Base-by-base conservation (phyloP, 306 rosid genomes). In the Ceratonia siliqua region DNA sequence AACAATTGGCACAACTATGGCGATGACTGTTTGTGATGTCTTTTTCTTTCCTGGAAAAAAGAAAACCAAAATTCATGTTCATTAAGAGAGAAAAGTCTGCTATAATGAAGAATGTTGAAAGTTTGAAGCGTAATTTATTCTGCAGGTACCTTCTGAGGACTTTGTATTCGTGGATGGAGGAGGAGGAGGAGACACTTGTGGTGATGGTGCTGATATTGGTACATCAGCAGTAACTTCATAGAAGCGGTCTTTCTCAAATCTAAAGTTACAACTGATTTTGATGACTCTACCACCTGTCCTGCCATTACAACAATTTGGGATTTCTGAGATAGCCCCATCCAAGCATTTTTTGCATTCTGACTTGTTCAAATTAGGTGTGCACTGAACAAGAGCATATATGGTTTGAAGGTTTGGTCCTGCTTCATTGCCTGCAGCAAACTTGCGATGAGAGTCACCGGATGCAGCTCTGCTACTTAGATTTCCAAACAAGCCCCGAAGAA, bases 341-440 rank as follows among this genome's bases (percentile, higher is more conserved):
- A 75, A 38, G 27, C 85, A 84, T 3, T 13, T 13, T 5, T 21
- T 32, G 86, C 87, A 84, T 0, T 74, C 56, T 11, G 1, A 30
- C 24, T 24, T 5, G 0, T 63, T 30, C 36, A 84, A 27, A 41
- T 81, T 72, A 28, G 83, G 88, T 1, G 75, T 55, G 68, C 85
- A 81, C 81, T 81, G 85, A 4, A 50, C 76, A 15, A 48, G 65
- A 24, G 53, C 85, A 46, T 48, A 78, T 30, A 81, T 20, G 2
- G 5, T 38, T 46, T 50, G 14, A 43, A 54, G 24, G 1, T 18
- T 15, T 0, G 62, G 68, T 14, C 48, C 56, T 1, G 1, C 13
- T 32, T 38, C 69, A 5, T 35, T 43, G 0, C 27, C 72, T 32
- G 62, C 33, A 9, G 82, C 84, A 72, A 14, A 79, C 70, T 79